Percentiles rank a stretch among this genome's conserved stretches.
Conservation (phyloP, 257 asterid species). For the Paulownia fortunei region DNA sequence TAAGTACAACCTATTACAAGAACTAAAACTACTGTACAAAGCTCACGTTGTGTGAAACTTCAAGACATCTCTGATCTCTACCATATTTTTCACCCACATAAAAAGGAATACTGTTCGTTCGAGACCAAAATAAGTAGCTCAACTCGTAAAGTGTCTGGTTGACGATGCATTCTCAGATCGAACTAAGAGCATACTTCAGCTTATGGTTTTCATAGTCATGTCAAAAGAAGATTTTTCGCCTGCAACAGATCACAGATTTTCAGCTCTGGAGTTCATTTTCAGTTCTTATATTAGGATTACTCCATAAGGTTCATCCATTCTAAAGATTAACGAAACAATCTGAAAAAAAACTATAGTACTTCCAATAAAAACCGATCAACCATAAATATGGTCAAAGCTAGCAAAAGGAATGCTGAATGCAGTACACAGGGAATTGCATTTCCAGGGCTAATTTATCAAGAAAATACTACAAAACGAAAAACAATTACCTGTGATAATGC, state of each 20-base stretch:
- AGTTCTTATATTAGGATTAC: background rate
- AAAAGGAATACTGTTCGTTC: background rate
- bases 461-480: background rate
- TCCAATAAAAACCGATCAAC: background rate
- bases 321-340: background rate
- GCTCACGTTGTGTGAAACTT: constrained; percentile 14
- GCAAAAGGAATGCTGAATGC: background rate
- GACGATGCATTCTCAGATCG: background rate
- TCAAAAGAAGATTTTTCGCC: constrained; percentile 13
- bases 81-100: constrained; percentile 20
- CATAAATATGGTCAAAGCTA: background rate
- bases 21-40: constrained; percentile 31
- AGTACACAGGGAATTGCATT: background rate
- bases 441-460: background rate
- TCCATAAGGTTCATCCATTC: background rate
- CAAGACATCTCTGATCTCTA: background rate
- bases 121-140: constrained; percentile 20
- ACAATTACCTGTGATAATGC: constrained; percentile 24
- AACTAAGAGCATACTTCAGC: background rate
- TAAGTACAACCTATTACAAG: constrained; percentile 9
- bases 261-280: background rate
- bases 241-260: constrained; percentile 9
- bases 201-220: background rate
- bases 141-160: background rate
- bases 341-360: background rate